A percentile compares a stretch with the other conserved stretches of the same genome.
Evolutionary conservation across 169 alveolate genomes (phyloP).

Genomic region (Amoebophrya sp.): DNA sequence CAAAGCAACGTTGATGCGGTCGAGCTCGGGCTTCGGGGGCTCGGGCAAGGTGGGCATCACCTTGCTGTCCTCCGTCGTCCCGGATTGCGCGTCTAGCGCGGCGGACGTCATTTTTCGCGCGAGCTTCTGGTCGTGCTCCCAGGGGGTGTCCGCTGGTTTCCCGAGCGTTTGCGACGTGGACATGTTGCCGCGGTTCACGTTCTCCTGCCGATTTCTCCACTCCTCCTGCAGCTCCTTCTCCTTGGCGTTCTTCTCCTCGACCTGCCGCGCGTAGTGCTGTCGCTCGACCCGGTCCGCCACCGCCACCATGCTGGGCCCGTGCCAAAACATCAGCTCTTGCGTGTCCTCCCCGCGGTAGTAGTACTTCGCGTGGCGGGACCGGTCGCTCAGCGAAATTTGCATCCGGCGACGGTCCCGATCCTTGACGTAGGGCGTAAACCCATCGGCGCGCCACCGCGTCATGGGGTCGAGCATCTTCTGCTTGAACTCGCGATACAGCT

Average conservation of each 20-base stretch:
- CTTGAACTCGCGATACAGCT: slow-evolving; percentile 1
- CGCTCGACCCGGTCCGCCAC: not conserved
- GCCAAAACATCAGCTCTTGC: not conserved
- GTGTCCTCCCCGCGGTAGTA: not conserved
- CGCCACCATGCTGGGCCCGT: not conserved
- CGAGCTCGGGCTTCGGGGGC: not conserved
- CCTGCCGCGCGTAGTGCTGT: not conserved
- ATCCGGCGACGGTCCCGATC: not conserved
- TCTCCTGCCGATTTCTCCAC: no score
- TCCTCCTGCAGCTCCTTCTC: not conserved
- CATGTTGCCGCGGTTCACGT: no score
- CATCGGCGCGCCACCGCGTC: not conserved
- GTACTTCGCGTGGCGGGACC: not conserved
- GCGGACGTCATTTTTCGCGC: no score
- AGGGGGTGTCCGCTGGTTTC: no score
- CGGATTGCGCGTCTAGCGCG: no score
- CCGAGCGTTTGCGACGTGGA: no score
- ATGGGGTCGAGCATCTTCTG: not conserved
- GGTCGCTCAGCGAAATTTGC: not conserved
- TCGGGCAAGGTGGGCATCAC: no score
- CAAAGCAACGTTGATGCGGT: not conserved
- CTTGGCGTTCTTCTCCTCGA: not conserved
- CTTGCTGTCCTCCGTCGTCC: no score
- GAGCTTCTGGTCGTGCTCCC: no score
- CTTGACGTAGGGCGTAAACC: not conserved